A percentile compares a stretch with the other conserved stretches of the same genome.
These are phyloP conservation scores for Hevea brasiliensis DNA, from an alignment of 345 rosid genomes.

Conservation along the genomic window DNA sequence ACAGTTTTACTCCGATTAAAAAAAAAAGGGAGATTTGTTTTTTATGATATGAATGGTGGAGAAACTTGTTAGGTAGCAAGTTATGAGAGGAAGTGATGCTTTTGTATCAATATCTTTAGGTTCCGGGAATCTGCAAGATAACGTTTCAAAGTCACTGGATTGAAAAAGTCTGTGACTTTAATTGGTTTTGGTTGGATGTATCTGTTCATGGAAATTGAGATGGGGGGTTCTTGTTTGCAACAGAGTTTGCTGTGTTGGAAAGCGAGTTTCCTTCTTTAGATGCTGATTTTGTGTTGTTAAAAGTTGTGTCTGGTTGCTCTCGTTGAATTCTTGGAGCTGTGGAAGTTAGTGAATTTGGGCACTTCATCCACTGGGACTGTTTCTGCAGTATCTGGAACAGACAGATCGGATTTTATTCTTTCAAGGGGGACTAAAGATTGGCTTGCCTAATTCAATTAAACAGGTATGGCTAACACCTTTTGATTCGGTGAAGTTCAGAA, in stretches of 20 bases:
- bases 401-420: conserved; percentile 11
- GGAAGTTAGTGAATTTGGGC: conserved; percentile 13
- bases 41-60: conserved; percentile 8
- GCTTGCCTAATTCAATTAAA: conserved; percentile 14
- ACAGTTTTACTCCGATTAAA: conserved; percentile 10
- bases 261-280: background rate
- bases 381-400: conserved; percentile 6
- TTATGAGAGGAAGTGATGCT: background rate
- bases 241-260: conserved; percentile 14
- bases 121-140: conserved; percentile 12
- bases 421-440: background rate
- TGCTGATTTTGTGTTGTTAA: conserved; percentile 11
- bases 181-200: background rate
- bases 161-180: conserved; percentile 1
- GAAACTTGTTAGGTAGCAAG: conserved; percentile 8
- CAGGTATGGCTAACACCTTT: conserved; percentile 9
- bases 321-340: background rate
- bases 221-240: conserved; percentile 12
- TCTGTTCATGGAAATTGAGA: conserved; percentile 11
- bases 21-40: background rate
- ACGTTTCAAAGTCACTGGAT: background rate
- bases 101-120: background rate
- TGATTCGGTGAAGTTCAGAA: background rate
- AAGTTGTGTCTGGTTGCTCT: too few species aligned
- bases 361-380: background rate